Evolutionary conservation across 1,284 basidiomycete genomes (phyloP).

Genomic region (Ustilago vetiveriae): DNA sequence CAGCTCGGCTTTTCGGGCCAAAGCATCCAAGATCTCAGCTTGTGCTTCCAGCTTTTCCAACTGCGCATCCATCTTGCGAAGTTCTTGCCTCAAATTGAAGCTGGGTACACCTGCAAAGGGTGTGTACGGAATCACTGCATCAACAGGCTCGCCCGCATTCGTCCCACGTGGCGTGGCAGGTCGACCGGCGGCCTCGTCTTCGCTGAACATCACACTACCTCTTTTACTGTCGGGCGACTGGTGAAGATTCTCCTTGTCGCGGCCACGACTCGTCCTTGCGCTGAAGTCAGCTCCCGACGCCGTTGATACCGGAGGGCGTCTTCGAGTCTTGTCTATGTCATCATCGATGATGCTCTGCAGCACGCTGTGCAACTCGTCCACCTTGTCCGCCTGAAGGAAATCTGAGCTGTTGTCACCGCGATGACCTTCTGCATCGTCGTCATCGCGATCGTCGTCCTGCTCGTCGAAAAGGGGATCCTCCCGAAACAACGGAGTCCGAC

Average conservation of each 20-base stretch:
- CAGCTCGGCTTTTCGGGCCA: slow-evolving; percentile 92
- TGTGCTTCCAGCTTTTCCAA: slow-evolving; percentile 81
- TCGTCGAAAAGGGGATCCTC: slow-evolving; percentile 58
- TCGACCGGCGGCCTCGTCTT: slow-evolving; percentile 1
- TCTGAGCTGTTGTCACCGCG: slow-evolving; percentile 37
- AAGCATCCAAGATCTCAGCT: slow-evolving; percentile 80
- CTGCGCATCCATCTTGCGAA: slow-evolving; percentile 71
- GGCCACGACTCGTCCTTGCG: slow-evolving; percentile 10
- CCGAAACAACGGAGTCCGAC: slow-evolving; percentile 50
- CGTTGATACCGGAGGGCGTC: slow-evolving; percentile 4
- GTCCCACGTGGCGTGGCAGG: slow-evolving; percentile 13
- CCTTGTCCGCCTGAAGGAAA: slow-evolving; percentile 43
- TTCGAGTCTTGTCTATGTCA: slow-evolving; percentile 32
- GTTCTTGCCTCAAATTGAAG: slow-evolving; percentile 33
- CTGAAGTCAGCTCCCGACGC: slow-evolving; percentile 12
- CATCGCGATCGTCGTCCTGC: slow-evolving; percentile 31
- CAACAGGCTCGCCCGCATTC: neutral
- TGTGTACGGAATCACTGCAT: neutral
- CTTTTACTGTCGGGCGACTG: slow-evolving; percentile 16
- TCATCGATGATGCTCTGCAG: slow-evolving; percentile 91
- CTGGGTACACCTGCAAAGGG: slow-evolving; percentile 11
- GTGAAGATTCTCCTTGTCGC: slow-evolving; percentile 13
- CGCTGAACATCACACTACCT: slow-evolving; percentile 1
- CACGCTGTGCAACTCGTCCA: slow-evolving; percentile 80
- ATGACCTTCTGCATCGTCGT: slow-evolving; percentile 17